Percentiles rank a stretch among this genome's conserved stretches.
Evolutionary conservation across 1,139 yeast species (phyloP).

Genomic region (Nakaseomyces uthaithaninus): DNA sequence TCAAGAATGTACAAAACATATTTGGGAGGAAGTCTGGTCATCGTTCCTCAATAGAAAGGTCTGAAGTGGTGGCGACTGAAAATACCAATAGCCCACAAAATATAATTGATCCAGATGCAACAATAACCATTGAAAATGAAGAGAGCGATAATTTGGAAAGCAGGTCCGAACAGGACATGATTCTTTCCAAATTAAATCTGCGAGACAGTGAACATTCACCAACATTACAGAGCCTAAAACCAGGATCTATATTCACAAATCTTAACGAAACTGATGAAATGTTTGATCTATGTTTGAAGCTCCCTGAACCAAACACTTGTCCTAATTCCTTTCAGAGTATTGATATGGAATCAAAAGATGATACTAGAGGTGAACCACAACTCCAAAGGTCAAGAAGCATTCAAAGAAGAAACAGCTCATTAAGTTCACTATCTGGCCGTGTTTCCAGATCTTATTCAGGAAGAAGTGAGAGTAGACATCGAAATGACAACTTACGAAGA

Average conservation of each 20-base stretch:
- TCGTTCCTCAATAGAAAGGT: neutral
- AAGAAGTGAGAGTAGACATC: neutral
- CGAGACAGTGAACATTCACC: neutral
- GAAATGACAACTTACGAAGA: neutral
- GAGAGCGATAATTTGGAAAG: neutral
- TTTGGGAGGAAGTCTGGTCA: conserved; percentile 1
- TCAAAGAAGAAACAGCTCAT: conserved; percentile 2
- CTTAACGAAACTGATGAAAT: neutral
- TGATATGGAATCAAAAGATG: no score
- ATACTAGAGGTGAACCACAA: no score
- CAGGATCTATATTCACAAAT: neutral
- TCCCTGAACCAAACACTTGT: neutral
- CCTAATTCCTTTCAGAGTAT: no score
- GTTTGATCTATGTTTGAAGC: conserved; percentile 3
- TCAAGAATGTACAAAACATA: conserved; percentile 7
- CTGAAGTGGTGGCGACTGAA: no score
- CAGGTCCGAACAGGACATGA: neutral
- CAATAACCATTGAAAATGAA: neutral
- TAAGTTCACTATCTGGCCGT: conserved; percentile 4
- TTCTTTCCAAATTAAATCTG: neutral
- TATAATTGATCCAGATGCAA: neutral
- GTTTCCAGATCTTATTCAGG: neutral
- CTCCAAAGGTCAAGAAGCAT: neutral
- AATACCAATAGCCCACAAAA: neutral
- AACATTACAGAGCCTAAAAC: neutral